These are phyloP conservation scores for Arthonia radiata DNA, from an alignment of 495 filamentous ascomycete genomes.

Conservation along the genomic window DNA sequence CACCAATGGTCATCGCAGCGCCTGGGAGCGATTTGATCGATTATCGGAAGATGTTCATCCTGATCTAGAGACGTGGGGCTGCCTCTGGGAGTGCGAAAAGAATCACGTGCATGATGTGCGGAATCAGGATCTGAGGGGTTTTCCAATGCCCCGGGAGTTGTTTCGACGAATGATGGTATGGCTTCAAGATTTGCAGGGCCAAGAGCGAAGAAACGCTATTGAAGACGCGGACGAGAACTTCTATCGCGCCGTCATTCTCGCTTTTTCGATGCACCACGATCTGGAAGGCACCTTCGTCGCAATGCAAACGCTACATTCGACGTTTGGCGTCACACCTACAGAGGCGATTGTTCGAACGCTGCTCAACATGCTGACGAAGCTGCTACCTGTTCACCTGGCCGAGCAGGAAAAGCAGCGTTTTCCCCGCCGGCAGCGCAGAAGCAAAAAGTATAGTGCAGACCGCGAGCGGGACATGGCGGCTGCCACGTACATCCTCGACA, in stretches of 20 bases:
- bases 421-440: too few relatives aligned
- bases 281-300: constrained; percentile 36
- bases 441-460: too few relatives aligned
- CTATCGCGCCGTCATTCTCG: constrained; percentile 30
- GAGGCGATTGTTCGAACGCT: too few relatives aligned
- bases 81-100: constrained; percentile 35
- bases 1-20: constrained; percentile 23
- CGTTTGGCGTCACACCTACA: too few relatives aligned
- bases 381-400: too few relatives aligned
- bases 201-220: constrained; percentile 3
- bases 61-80: constrained; percentile 43
- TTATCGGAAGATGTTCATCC: constrained; percentile 25
- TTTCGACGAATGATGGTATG: constrained; percentile 37
- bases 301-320: too few relatives aligned
- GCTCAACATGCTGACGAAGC: too few relatives aligned
- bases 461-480: too few relatives aligned
- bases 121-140: constrained; percentile 13
- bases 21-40: constrained; percentile 29
- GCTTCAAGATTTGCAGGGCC: constrained; percentile 18
- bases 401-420: too few relatives aligned
- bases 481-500: too few relatives aligned
- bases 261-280: constrained; percentile 27
- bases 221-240: constrained; percentile 24
- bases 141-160: constrained; percentile 25
- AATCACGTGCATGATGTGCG: constrained; percentile 24